Evolutionary conservation across 2,329 filamentous ascomycete genomes (phyloP), one percentile per base, ranked within the genome.

Genomic region (Remersonia thermophila): DNA sequence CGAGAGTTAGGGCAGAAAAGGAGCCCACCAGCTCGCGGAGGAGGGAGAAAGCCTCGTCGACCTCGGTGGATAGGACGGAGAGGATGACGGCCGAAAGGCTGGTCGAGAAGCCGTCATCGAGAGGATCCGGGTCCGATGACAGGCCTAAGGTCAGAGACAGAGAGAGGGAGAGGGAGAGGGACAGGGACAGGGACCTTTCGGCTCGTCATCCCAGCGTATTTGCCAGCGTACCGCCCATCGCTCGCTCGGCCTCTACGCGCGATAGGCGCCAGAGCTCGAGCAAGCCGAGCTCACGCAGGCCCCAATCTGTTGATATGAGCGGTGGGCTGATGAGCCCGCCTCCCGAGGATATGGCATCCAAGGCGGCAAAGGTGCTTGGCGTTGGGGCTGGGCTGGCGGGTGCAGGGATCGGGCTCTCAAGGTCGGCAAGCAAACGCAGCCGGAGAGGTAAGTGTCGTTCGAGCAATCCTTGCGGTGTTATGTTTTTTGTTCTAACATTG

Each of bases 291-390:
- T 80, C 83, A 36, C 72, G 81, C 38, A 77, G 80, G 27, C 68
- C 5, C 9, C 20, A 77, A 43, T 81, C 83, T 1, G 58, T 80
- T 12, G 81, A 84, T 36, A 70, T 77, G 42, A 65, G 63, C 18
- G 66, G 66, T 43, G 80, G 76, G 7, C 63, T 87, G 41, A 67
- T 73, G 31, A 83, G 82, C 14, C 82, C 83, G 3, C 80, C 83
- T 7, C 75, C 80, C 2, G 83, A 86, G 20, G 71, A 73, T 35
- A 69, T 84, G 52, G 70, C 78, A 7, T 69, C 75, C 31, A 93
- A 93, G 57, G 84, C 83, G 18, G 83, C 83, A 23, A 86, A 78
- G 57, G 59, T 89, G 35, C 74, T 91, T 2, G 74, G 86, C 62
- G 47, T 71, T 16, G 64, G 51, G 6, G 39, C 43, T 17, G 45